phyloP scores from a whole-genome alignment of 352 stramenopile genomes.

The Phytopythium boreale region DNA sequence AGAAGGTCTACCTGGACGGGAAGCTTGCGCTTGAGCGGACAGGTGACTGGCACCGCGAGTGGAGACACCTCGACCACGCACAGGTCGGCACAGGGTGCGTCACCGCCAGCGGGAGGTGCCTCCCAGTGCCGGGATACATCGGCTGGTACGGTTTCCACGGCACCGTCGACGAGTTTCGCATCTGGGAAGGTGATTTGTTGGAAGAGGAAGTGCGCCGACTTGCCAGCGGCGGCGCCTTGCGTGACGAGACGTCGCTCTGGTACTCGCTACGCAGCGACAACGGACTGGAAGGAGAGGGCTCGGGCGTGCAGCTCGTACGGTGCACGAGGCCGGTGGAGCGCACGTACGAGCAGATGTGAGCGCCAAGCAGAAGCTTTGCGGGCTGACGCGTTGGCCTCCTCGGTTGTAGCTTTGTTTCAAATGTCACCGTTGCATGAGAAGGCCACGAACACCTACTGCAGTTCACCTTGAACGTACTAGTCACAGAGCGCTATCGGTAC shows the following conservation, averaged over 20 bases:
- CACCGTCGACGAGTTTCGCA: constrained; percentile 31
- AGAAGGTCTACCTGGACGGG: constrained; percentile 40
- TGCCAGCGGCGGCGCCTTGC: constrained; percentile 5
- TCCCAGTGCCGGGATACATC: constrained; percentile 19
- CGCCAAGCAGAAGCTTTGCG: not conserved
- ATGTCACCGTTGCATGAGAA: too few species aligned
- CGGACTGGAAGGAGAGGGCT: not conserved
- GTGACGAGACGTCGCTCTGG: constrained; percentile 1
- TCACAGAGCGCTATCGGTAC: too few species aligned
- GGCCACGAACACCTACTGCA: too few species aligned
- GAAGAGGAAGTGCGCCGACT: constrained; percentile 8
- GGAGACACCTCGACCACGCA: constrained; percentile 26
- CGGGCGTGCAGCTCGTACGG: not conserved
- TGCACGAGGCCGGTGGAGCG: constrained; percentile 2
- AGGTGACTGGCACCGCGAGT: constrained; percentile 30
- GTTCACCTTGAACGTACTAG: too few species aligned
- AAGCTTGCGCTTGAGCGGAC: constrained; percentile 17
- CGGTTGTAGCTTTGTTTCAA: too few species aligned
- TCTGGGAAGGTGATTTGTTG: constrained; percentile 12
- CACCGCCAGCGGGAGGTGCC: constrained; percentile 16
- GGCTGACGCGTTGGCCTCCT: too few species aligned
- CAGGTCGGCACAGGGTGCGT: constrained; percentile 40
- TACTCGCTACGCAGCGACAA: not conserved
- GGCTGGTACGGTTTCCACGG: constrained; percentile 50
- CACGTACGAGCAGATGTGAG: not conserved